Evolutionary conservation across 2,329 filamentous ascomycete species (phyloP), one percentile per base, ranked within the genome.

Genomic region (Aulographum hederae): DNA sequence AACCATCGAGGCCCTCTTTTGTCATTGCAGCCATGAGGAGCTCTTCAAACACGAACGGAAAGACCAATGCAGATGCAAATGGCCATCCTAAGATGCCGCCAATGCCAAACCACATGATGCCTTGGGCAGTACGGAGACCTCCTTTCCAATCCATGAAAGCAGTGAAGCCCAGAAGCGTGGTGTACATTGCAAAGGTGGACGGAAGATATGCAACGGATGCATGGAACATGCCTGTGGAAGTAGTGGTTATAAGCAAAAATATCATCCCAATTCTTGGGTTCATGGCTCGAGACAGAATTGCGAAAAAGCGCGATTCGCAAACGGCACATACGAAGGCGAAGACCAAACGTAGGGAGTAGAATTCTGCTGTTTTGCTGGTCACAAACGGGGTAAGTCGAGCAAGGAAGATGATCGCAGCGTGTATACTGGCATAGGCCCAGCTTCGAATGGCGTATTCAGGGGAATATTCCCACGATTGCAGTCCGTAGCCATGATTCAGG

Each of bases 391-490:
- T 45, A 3, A 89, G 45, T 23, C 73, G 65, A 19, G 73, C 67
- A 13, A 37, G 8, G 13, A 15, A 20, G 28, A 73, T 77, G 28
- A 79, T 55, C 14, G 75, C 42, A 17, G 84, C 79, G 54, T 98
- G 86, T 2, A 94, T 56, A 4, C 63, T 68, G 23, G 91, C 64
- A 47, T 98, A 98, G 15, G 84, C 63, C 89, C 89, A 98, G 57
- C 84, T 94, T 39, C 89, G 74, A 43, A 98, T 94, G 31, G 84
- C 80, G 55, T 79, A 95, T 35, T 86, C 76, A 4, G 89, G 89
- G 1, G 86, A 92, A 56, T 95, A 98, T 54, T 98, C 89, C 89
- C 89, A 98, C 1, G 89, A 98, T 58, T 98, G 85, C 31, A 94
- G 64, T 25, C 86, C 89, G 47, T 92, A 86, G 44, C 81, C 80